These are phyloP conservation scores for Rhypophila decipiens DNA, from an alignment of 495 filamentous ascomycete genomes.

Conservation along the genomic window DNA sequence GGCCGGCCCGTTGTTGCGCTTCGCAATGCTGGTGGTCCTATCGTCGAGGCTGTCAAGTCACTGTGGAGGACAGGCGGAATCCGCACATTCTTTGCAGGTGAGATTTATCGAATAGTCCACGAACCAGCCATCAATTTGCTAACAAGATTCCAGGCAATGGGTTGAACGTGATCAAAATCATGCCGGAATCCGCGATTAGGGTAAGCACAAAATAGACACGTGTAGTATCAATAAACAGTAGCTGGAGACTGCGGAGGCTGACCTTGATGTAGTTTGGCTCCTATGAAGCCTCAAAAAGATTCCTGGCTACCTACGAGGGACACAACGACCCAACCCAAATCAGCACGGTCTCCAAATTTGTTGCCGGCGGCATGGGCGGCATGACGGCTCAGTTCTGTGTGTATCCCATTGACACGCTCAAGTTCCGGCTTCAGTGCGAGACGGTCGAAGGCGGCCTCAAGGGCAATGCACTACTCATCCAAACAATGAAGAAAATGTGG, in stretches of 20 bases:
- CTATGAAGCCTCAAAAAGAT: slow-evolving; percentile 90
- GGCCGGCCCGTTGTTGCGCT: slow-evolving; percentile 62
- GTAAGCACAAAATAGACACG: slow-evolving; percentile 15
- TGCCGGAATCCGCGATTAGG: slow-evolving; percentile 94
- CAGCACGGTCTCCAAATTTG: slow-evolving; percentile 75
- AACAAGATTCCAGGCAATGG: slow-evolving; percentile 70
- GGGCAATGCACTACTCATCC: slow-evolving; percentile 77
- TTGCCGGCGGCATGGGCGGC: slow-evolving; percentile 83
- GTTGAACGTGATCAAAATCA: slow-evolving; percentile 92
- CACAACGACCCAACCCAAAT: slow-evolving; percentile 76
- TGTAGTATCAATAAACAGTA: not conserved
- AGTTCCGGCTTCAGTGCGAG: slow-evolving; percentile 94
- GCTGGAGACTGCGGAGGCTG: too few relatives aligned
- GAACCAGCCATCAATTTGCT: too few relatives aligned
- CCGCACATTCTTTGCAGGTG: slow-evolving; percentile 90
- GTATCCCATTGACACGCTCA: slow-evolving; percentile 94
- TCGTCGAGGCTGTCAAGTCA: slow-evolving; percentile 63
- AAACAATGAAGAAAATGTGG: slow-evolving; percentile 81
- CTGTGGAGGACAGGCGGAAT: slow-evolving; percentile 86
- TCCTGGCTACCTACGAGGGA: slow-evolving; percentile 80
- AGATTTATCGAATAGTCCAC: too few relatives aligned
- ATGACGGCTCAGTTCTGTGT: slow-evolving; percentile 95
- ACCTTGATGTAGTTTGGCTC: slow-evolving; percentile 63
- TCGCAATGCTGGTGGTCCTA: slow-evolving; percentile 58
- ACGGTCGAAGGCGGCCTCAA: slow-evolving; percentile 76